Evolutionary conservation across 2,329 filamentous ascomycete genomes (phyloP).

Genomic region (Fusarium gaditjirri): DNA sequence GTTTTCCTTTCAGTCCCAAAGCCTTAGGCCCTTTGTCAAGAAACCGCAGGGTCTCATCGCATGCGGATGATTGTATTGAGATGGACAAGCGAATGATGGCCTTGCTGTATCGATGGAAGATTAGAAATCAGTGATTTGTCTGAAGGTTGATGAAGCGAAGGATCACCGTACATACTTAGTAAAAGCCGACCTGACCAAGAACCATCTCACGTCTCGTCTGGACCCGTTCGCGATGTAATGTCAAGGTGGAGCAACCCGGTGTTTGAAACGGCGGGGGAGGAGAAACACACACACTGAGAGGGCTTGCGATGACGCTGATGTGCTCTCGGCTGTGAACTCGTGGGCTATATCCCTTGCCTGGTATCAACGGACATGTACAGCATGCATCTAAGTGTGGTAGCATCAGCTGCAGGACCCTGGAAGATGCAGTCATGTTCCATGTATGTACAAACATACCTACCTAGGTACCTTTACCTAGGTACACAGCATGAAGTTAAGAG

Average conservation of each 20-base stretch:
- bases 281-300: constrained; percentile 6
- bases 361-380: neutral
- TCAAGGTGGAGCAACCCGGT: constrained; percentile 16
- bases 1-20: neutral
- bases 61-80: neutral
- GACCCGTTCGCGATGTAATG: constrained; percentile 20
- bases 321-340: constrained; percentile 13
- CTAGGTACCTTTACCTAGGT: too few relatives aligned
- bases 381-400: constrained; percentile 2
- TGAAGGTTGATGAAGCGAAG: constrained; percentile 17
- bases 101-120: neutral
- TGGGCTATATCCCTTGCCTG: constrained; percentile 14
- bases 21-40: neutral
- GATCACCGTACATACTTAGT: constrained; percentile 20
- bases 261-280: constrained; percentile 39
- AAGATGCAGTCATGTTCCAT: neutral
- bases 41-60: constrained; percentile 20
- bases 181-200: constrained; percentile 14
- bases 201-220: neutral
- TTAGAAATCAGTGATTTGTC: constrained; percentile 2
- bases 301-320: constrained; percentile 9
- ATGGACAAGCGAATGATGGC: neutral
- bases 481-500: neutral
- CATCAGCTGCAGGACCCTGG: constrained; percentile 20
- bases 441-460: neutral